Percentiles rank a stretch among this genome's conserved stretches.
phyloP scores from a whole-genome alignment of 2,329 filamentous ascomycete species.

The Chaetomium globosum region DNA sequence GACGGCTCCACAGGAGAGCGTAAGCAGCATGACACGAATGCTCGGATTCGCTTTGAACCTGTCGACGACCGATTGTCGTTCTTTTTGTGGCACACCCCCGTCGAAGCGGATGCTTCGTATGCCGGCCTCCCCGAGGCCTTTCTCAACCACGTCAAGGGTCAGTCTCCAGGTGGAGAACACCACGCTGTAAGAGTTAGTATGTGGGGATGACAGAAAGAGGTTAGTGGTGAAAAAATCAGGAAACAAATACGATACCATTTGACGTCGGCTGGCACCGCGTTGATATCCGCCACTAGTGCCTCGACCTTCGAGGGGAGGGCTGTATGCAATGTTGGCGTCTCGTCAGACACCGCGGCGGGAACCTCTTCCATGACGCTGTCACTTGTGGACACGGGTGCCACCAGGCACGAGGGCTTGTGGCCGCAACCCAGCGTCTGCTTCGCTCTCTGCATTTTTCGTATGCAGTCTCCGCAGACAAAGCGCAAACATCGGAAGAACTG shows the following conservation, averaged over 20 bases:
- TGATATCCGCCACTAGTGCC: constrained; percentile 9
- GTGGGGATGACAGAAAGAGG: not conserved
- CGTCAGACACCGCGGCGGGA: not conserved
- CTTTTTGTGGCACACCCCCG: constrained; percentile 48
- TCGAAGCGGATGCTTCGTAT: constrained; percentile 51
- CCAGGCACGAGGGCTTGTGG: not conserved
- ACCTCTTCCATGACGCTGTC: not conserved
- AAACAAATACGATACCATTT: constrained; percentile 47
- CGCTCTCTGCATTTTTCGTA: constrained; percentile 14
- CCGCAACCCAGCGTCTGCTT: not conserved
- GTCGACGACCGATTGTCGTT: constrained; percentile 47
- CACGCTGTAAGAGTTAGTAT: constrained; percentile 42
- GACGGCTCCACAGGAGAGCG: constrained; percentile 55
- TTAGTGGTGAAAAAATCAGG: not conserved
- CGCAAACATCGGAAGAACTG: constrained; percentile 42
- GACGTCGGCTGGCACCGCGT: constrained; percentile 20
- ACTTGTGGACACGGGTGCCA: not conserved
- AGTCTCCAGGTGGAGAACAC: constrained; percentile 56
- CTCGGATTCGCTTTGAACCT: constrained; percentile 45
- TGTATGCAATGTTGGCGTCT: not conserved
- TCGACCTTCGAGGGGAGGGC: constrained; percentile 8
- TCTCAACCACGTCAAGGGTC: constrained; percentile 51
- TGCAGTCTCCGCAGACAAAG: constrained; percentile 43
- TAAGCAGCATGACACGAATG: constrained; percentile 51
- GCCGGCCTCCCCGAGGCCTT: constrained; percentile 42